Base-by-base conservation (phyloP, 371 early-diverging fungal genomes). In the Choanephora cucurbitarum region DNA sequence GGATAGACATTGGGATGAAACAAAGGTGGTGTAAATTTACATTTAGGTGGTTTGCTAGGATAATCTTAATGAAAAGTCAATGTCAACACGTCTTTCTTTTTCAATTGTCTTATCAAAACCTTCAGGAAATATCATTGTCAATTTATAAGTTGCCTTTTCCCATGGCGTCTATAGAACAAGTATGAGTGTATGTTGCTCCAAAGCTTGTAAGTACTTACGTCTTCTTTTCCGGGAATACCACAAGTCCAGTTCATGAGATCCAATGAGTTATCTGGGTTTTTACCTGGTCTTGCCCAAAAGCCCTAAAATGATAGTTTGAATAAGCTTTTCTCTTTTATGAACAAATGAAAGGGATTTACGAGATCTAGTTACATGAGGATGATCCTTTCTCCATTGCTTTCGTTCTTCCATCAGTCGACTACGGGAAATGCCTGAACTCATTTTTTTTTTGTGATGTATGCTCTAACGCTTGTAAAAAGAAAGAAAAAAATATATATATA, bases 1-100 rank as follows among this genome's bases (percentile, higher is more conserved):
- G 97, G 96, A 72, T 98, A 99, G 18, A 99, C 91, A 69, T 99
- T 99, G 9, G 99, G 99, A 72, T 99, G 99, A 77, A 96, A 99
- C 45, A 99, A 80, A n/a, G 91, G 86, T 10, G 95, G 92, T 1
- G 80, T 80, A 60, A 97, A 97, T 78, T 89, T 77, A 85, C 92
- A 91, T 71, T 92, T 93, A 44, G 94, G 93, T 57, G 95, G 92
- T 62, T 86, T 89, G 59, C 80, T 85, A 10, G 93, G 93, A 61
- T 91, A 92, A 57, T 91, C 91, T 79, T 69, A 6, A 44, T 0
- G 18, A 21, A 41, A 18, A 23, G 24, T 17, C 21, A 43, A 40
- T n/a, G n/a, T n/a, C n/a, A n/a, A n/a, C n/a, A n/a, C n/a, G n/a
- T 39, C 37, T 44, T n/a, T 21, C 14, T 56, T 19, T 4, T 43